Conservation (phyloP, 2,329 filamentous ascomycete species). For the Bipolaris gigantea region DNA sequence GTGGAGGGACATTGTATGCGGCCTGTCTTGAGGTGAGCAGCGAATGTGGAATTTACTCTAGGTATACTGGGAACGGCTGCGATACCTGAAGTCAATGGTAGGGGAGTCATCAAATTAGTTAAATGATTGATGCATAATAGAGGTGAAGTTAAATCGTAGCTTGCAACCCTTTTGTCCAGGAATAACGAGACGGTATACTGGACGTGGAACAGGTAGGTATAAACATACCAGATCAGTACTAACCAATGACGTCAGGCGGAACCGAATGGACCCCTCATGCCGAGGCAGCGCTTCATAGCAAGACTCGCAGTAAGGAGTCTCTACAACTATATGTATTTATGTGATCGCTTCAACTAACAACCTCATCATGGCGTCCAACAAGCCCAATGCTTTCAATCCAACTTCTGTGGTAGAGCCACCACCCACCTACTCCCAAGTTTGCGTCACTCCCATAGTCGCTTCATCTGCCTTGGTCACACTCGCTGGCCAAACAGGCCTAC, state of each 20-base stretch:
- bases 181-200: too few relatives aligned
- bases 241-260: neutral
- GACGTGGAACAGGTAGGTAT: too few relatives aligned
- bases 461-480: slow-evolving; percentile 37
- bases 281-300: neutral
- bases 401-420: slow-evolving; percentile 29
- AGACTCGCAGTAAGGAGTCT: neutral
- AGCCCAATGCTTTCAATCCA: slow-evolving; percentile 38
- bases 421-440: slow-evolving; percentile 37
- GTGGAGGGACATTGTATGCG: neutral
- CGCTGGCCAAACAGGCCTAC: slow-evolving; percentile 37
- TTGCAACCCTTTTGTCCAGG: too few relatives aligned
- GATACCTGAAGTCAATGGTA: too few relatives aligned
- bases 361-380: slow-evolving; percentile 15
- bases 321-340: neutral
- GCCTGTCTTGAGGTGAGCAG: too few relatives aligned
- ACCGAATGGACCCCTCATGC: slow-evolving; percentile 6
- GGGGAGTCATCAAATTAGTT: too few relatives aligned
- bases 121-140: too few relatives aligned
- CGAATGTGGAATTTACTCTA: too few relatives aligned
- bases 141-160: too few relatives aligned
- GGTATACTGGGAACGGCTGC: too few relatives aligned
- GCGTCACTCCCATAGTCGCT: slow-evolving; percentile 34
- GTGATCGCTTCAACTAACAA: neutral
- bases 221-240: too few relatives aligned